Base-by-base conservation (phyloP, 176 grass and related monocot species). In the Poa annua region DNA sequence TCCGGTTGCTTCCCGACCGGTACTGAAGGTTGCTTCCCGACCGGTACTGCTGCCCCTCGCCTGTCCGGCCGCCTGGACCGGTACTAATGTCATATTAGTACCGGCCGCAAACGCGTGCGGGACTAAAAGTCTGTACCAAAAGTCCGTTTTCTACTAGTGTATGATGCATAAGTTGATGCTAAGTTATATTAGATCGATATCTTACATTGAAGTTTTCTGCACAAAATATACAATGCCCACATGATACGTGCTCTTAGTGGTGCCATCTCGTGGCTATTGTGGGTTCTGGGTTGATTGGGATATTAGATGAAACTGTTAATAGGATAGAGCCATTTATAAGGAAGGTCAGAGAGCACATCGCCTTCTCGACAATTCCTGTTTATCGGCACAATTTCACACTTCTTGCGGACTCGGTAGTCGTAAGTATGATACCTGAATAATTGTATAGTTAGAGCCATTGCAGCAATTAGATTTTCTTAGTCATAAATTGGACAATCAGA, bases 251-350 rank as follows among this genome's bases (percentile, higher is more conserved):
- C n/a, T 24, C 45, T 45, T 2, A 48, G 41, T 26, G 6, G 6
- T 25, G 6, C 41, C 41, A 75, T 55, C 11, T n/a, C 49, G 0
- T 38, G 11, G 17, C 9, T 0, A 11, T 8, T n/a, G n/a, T n/a
- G n/a, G 59, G 21, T 19, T 11, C 1, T 45, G 24, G 38, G 55
- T 47, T 33, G 61, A 55, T 57, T 70, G n/a, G 21, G 64, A 55
- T 41, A 70, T 70, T 70, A 81, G 79, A 38, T 24, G 64, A 70
- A 81, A 55, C 65, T 81, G 79, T 1, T 42, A 55, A 42, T 0
- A 22, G 7, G 19, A 76, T 14, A n/a, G 11, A 8, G 32, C 73
- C 5, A 36, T 55, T 34, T 1, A 8, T n/a, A 11, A 10, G 42
- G 9, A 0, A 11, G 42, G 2, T 3, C 34, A 5, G 4, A 8